Evolutionary conservation across 805 yeast genomes (phyloP), one percentile per base, ranked within the genome.

Genomic region (Lachancea fermentati): DNA sequence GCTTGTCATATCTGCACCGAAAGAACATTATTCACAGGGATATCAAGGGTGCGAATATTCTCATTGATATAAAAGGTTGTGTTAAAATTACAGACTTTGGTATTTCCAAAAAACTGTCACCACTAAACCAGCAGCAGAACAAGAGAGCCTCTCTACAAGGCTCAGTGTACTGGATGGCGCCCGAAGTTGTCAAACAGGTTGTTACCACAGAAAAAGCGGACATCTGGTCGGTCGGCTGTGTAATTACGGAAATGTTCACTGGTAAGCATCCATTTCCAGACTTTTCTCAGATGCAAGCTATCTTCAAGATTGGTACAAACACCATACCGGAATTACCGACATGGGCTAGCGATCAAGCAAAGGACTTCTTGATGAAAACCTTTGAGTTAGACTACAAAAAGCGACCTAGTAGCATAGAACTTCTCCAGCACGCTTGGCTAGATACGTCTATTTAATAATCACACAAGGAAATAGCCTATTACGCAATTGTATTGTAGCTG

Each of bases 121-220:
- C 84, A 25, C 66, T 71, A 35, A 72, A 71, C 52, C 53, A 56
- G 39, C 54, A 43, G 45, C 58, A 50, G 26, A 62, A 63, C 32
- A 76, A 75, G 48, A 74, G 97, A 32, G 89, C 85, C 2, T 87
- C 96, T 0, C 65, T 87, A 39, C 97, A 91, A 62, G 98, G 98
- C 0, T 86, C 96, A 0, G 88, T 91, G 0, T 93, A 82, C 57
- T 93, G 98, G 97, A 93, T 93, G 98, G 97, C 98, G 0, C 98
- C 98, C 0, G 98, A 93, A 59, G 97, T 93, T 6, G 97, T 93
- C 13, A 86, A 88, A 54, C 97, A 89, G 56, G 81, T 85, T 2
- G 85, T 88, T 0, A 85, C 91, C 39, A 91, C 97, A 1, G 80
- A 83, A 29, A 87, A 86, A 61, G 95, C 96, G 0, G 98, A 93